Conservation (phyloP, 495 filamentous ascomycete genomes). For the Aspergillus panamensis region DNA sequence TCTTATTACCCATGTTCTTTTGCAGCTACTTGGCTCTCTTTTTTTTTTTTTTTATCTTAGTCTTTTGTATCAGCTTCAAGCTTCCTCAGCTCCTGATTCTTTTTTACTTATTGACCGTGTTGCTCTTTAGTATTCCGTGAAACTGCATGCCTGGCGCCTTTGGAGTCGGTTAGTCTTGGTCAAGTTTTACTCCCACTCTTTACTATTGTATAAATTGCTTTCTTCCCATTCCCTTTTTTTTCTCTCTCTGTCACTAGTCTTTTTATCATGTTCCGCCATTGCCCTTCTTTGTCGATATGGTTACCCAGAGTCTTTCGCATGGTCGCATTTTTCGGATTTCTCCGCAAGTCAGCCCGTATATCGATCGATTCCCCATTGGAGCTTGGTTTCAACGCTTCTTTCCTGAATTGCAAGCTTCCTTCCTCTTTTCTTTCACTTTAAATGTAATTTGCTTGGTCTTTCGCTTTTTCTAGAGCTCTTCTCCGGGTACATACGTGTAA, state of each 20-base stretch:
- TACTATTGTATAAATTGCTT: slow-evolving; percentile 21
- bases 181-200: slow-evolving; percentile 9
- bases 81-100: background rate
- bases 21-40: background rate
- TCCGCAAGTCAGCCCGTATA: slow-evolving; percentile 8
- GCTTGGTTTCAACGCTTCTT: slow-evolving; percentile 14
- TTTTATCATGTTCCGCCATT: slow-evolving; percentile 9
- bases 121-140: background rate
- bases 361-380: slow-evolving; percentile 15
- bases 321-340: slow-evolving; percentile 13
- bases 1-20: slow-evolving; percentile 1
- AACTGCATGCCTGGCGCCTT: slow-evolving; percentile 25
- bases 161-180: slow-evolving; percentile 23
- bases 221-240: slow-evolving; percentile 7
- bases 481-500: slow-evolving; percentile 10
- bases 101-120: background rate
- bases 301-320: slow-evolving; percentile 11
- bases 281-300: slow-evolving; percentile 16
- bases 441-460: slow-evolving; percentile 5
- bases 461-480: background rate
- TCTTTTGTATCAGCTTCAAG: background rate
- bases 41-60: background rate
- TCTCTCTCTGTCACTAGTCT: background rate
- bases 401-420: slow-evolving; percentile 7
- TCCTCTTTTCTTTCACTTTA: slow-evolving; percentile 1